Conservation (phyloP, 257 asterid genomes). For the Perilla frutescens region DNA sequence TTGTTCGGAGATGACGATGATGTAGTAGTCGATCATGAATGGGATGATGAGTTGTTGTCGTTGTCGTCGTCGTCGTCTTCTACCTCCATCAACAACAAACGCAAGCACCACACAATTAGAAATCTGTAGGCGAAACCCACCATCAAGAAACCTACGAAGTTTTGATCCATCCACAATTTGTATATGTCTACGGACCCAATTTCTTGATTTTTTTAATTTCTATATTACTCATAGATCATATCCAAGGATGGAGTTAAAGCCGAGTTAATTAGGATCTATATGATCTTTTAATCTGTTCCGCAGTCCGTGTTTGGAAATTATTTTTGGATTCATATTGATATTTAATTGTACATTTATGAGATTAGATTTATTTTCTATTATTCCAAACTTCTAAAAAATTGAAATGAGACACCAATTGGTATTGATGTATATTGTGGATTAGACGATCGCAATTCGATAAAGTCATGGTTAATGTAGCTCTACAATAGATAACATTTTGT, state of each 20-base stretch:
- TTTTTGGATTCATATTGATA: not conserved
- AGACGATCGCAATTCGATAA: too few species aligned
- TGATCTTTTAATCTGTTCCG: too few species aligned
- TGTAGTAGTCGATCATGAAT: not conserved
- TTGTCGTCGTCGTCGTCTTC: not conserved
- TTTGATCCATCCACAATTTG: conserved; percentile 21
- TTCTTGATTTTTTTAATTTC: not conserved
- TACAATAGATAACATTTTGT: too few species aligned
- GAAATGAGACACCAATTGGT: too few species aligned
- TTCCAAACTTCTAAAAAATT: not conserved
- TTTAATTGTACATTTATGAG: not conserved
- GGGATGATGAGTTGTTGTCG: not conserved
- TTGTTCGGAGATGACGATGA: conserved; percentile 30
- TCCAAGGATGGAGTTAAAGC: too few species aligned
- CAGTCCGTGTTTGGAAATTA: not conserved
- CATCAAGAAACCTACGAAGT: conserved; percentile 25
- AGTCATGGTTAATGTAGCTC: too few species aligned
- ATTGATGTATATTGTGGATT: too few species aligned
- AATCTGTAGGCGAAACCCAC: not conserved
- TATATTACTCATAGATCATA: too few species aligned
- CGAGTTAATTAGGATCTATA: too few species aligned
- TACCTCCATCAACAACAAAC: not conserved
- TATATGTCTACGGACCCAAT: conserved; percentile 21
- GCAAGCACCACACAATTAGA: not conserved
- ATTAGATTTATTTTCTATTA: not conserved